Evolutionary conservation across 139 green algal species (phyloP), one percentile per base, ranked within the genome.

Genomic region (Chlorella sp.): DNA sequence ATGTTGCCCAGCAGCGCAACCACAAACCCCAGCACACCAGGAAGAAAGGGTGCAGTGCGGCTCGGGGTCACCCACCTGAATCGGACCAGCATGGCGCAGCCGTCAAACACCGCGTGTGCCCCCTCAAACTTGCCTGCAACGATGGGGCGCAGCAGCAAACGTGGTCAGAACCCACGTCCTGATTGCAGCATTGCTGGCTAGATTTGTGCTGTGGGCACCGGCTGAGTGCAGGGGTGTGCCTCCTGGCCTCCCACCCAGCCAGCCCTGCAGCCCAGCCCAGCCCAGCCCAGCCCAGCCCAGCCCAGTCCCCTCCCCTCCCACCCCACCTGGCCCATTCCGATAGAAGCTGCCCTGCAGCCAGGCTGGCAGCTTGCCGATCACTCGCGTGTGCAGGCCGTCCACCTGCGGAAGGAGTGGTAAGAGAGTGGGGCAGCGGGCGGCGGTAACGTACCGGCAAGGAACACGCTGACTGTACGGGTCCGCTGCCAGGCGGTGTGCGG

Each of bases 291-390:
- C 21, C 11, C 64, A 71, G 64, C 64, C 22, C 21, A 28, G 21
- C 21, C 64, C 21, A 26, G 32, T 66, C 30, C 16, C 0, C 42
- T 57, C 76, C 15, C 2, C 48, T 69, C 22, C 28, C 32, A 1
- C 28, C 28, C 42, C 40, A n/a, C 88, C 88, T 42, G 88, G 89
- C 3, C 89, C 89, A 34, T 91, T 91, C 42, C 89, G 66, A 26
- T 85, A 91, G 26, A 91, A 76, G 40, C 66, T 88, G 66, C 89
- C 89, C 1, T 64, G 22, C 61, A 92, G 83, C 89, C 89, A 92
- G 22, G 36, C 34, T 4, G 89, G 89, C 66, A 92, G 53, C 48
- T 32, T 86, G 81, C 89, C 89, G 5, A 42, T 5, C 40, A 92
- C 82, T 21, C 36, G 30, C 24, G 86, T 36, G 36, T 92, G 75